phyloP scores from a whole-genome alignment of 2,329 filamentous ascomycete genomes.

The Claviceps pazoutovae region DNA sequence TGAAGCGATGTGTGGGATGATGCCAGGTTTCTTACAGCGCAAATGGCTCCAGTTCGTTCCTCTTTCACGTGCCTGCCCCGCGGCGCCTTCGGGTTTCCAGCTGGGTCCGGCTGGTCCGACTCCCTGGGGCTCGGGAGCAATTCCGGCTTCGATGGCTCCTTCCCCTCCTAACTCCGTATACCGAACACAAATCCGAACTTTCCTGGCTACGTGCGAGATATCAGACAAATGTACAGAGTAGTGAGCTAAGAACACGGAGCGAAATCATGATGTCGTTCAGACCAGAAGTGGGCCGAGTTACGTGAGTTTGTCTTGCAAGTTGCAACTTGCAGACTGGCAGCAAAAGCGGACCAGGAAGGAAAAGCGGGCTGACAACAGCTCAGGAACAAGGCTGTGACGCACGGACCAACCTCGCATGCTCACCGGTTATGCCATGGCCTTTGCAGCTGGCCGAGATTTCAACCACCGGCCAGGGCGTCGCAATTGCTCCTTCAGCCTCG shows the following conservation, averaged over 20 bases:
- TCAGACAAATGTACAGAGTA: not conserved
- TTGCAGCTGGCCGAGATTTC: conserved; percentile 8
- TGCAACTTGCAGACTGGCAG: too few species aligned
- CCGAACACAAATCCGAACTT: not conserved
- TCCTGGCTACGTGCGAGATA: not conserved
- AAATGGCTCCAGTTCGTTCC: not conserved
- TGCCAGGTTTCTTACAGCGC: conserved; percentile 2
- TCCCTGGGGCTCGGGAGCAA: not conserved
- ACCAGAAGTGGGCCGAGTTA: too few species aligned
- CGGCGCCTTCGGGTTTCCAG: not conserved
- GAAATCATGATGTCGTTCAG: too few species aligned
- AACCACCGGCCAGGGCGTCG: conserved; percentile 2
- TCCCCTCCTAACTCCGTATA: not conserved
- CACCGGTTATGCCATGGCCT: not conserved
- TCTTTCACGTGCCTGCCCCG: conserved; percentile 4
- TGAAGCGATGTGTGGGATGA: not conserved
- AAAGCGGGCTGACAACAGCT: too few species aligned
- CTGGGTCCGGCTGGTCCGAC: too few species aligned
- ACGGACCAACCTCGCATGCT: conserved; percentile 6
- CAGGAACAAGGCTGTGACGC: conserved; percentile 3
- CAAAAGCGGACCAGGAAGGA: too few species aligned
- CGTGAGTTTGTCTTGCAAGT: too few species aligned
- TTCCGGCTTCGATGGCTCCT: not conserved
- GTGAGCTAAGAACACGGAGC: not conserved
- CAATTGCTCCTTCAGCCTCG: conserved; percentile 4